These are phyloP conservation scores for Decorospora gaudefroyi DNA, from an alignment of 2,329 filamentous ascomycete genomes.

Conservation along the genomic window DNA sequence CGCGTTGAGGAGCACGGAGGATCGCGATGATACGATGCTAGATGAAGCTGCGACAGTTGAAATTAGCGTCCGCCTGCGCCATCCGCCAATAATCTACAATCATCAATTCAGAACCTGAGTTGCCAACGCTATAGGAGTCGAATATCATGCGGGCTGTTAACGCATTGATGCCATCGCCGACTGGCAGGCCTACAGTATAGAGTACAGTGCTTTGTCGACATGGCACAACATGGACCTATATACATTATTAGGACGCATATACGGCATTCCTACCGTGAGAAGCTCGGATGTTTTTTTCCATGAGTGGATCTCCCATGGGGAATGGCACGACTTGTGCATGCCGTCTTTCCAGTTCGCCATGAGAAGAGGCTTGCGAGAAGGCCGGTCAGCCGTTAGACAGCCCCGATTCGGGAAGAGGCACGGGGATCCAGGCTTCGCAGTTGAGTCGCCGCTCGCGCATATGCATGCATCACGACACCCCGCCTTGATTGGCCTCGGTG, in stretches of 20 bases:
- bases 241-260: conserved; percentile 3
- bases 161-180: conserved; percentile 3
- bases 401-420: conserved; percentile 31
- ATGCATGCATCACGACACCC: conserved; percentile 26
- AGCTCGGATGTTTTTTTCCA: background rate
- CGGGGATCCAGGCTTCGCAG: conserved; percentile 30
- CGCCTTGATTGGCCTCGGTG: conserved; percentile 30
- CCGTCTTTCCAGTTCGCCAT: conserved; percentile 13
- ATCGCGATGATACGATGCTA: background rate
- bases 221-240: background rate
- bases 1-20: background rate
- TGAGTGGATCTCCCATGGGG: conserved; percentile 15
- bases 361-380: conserved; percentile 14
- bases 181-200: conserved; percentile 2
- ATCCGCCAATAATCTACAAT: no score
- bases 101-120: no score
- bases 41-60: conserved; percentile 5
- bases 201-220: background rate
- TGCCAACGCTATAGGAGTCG: no score
- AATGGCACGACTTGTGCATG: conserved; percentile 8
- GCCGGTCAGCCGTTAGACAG: conserved; percentile 34
- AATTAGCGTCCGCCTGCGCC: conserved; percentile 13
- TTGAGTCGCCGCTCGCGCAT: no score
- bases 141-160: conserved; percentile 6
- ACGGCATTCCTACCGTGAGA: conserved; percentile 8